Evolutionary conservation across 441 rosid species (phyloP), one percentile per base, ranked within the genome.

Genomic region (Jatropha multifida): DNA sequence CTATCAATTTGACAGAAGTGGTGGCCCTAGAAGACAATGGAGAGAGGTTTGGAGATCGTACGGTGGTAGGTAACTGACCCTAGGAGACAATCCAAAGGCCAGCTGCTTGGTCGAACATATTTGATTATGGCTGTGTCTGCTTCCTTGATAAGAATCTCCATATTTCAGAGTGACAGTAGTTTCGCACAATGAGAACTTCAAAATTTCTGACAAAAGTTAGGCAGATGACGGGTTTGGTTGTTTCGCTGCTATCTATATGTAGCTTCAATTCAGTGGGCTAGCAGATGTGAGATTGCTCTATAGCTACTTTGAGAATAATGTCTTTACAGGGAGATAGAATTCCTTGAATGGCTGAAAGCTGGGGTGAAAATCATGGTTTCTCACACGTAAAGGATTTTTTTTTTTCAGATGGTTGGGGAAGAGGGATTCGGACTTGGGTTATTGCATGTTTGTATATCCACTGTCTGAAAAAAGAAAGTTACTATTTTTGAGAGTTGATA

Each of bases 41-140:
- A 81, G 86, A 78, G 97, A 89, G 51, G 85, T 60, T 69, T 83
- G 92, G 89, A 86, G 86, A 82, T 73, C 95, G 59, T 83, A 85
- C 72, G 89, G 85, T 65, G 42, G 79, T n/a, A 7, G 17, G 55
- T 79, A 77, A 76, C 65, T 48, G 84, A 54, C 75, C 78, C 32
- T 42, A 42, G 46, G 46, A 42, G 7, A 32, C 32, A 64, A 65
- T 77, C 2, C 87, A 68, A 73, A 61, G 82, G 77, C 66, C 82
- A 73, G 72, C 77, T 46, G 78, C 77, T 82, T 82, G 78, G 72
- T 79, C 88, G 76, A 82, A 78, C 65, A 82, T 82, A 77, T 85
- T 74, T 67, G n/a, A 60, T 72, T 58, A 54, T 54, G 26, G 51
- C 60, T 20, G 26, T 37, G 59, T 59, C 38, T 15, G 59, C 61